A percentile compares a stretch with the other conserved stretches of the same genome.
Evolutionary conservation across 768 basidiomycete species (phyloP).

Genomic region (Serendipita sp.): DNA sequence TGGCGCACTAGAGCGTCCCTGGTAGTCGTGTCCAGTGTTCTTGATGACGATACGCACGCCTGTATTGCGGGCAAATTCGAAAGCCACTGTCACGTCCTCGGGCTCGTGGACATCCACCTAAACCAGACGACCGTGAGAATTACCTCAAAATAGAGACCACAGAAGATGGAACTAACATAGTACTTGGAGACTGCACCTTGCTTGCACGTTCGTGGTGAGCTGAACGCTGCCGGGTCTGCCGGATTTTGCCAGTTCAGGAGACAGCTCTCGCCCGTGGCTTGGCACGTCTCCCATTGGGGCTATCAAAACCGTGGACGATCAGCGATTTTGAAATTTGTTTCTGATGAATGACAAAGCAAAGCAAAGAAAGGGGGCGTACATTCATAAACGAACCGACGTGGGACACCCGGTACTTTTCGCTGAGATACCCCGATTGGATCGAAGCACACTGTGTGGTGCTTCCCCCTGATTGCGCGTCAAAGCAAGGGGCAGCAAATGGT

Average conservation of each 20-base stretch:
- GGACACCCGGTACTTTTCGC: constrained; percentile 13
- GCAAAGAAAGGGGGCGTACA: no score
- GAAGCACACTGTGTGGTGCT: constrained; percentile 13
- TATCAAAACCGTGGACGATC: constrained; percentile 9
- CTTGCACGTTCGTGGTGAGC: constrained; percentile 14
- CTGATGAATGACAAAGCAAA: not conserved
- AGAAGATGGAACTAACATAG: constrained; percentile 15
- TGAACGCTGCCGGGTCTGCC: constrained; percentile 13
- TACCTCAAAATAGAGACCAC: not conserved
- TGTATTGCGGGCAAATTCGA: constrained; percentile 27
- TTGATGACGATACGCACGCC: constrained; percentile 32
- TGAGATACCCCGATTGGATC: constrained; percentile 18
- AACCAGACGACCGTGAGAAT: not conserved
- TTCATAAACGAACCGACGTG: constrained; percentile 21
- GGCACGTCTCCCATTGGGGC: constrained; percentile 44
- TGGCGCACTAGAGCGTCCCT: constrained; percentile 19
- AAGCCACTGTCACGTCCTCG: constrained; percentile 30
- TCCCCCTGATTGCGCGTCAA: constrained; percentile 15
- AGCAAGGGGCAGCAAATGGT: constrained; percentile 23
- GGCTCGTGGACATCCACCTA: constrained; percentile 29
- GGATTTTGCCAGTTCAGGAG: constrained; percentile 27
- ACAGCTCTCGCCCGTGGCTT: constrained; percentile 30
- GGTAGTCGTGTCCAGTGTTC: constrained; percentile 32
- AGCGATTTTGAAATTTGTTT: not conserved
- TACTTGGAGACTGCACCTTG: constrained; percentile 18